Percentiles rank a stretch among this genome's conserved stretches.
These are phyloP conservation scores for Jimgerdemannia flammicorona DNA, from an alignment of 192 early-diverging fungal species.

Conservation along the genomic window DNA sequence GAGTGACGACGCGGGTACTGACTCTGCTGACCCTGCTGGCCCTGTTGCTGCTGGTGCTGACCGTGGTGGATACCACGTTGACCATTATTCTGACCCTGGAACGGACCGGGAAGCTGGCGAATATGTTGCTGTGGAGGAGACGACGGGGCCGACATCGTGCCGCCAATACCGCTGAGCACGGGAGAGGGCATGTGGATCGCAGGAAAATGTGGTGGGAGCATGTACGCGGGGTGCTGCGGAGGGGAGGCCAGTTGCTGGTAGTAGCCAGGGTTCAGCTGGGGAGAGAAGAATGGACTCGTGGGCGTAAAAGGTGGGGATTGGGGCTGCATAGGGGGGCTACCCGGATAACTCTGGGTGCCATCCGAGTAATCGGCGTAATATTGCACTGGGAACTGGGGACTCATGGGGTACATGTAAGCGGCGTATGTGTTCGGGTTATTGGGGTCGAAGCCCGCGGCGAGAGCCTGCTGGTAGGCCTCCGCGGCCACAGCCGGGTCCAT, in stretches of 20 bases:
- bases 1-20: slow-evolving; percentile 12
- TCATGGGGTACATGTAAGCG: slow-evolving; percentile 4
- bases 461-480: slow-evolving; percentile 22
- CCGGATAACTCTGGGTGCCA: slow-evolving; percentile 38
- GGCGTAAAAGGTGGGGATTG: slow-evolving; percentile 42
- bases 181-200: slow-evolving; percentile 40
- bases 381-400: slow-evolving; percentile 30
- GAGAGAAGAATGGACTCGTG: slow-evolving; percentile 36
- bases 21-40: slow-evolving; percentile 7
- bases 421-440: slow-evolving; percentile 14
- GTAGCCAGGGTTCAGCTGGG: slow-evolving; percentile 24
- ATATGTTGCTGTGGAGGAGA: slow-evolving; percentile 11
- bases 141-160: slow-evolving; percentile 19
- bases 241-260: slow-evolving; percentile 34
- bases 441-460: slow-evolving; percentile 27
- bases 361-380: slow-evolving; percentile 32
- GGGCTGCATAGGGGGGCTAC: slow-evolving; percentile 37
- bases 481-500: slow-evolving; percentile 22
- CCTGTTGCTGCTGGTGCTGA: slow-evolving; percentile 12
- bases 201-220: slow-evolving; percentile 32
- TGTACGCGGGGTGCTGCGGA: slow-evolving; percentile 26
- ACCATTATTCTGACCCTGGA: slow-evolving; percentile 12
- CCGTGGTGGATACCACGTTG: slow-evolving; percentile 4
- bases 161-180: slow-evolving; percentile 27
- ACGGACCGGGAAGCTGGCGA: slow-evolving; percentile 11